Evolutionary conservation across 2,329 filamentous ascomycete genomes (phyloP).

Genomic region (Ciborinia camelliae): DNA sequence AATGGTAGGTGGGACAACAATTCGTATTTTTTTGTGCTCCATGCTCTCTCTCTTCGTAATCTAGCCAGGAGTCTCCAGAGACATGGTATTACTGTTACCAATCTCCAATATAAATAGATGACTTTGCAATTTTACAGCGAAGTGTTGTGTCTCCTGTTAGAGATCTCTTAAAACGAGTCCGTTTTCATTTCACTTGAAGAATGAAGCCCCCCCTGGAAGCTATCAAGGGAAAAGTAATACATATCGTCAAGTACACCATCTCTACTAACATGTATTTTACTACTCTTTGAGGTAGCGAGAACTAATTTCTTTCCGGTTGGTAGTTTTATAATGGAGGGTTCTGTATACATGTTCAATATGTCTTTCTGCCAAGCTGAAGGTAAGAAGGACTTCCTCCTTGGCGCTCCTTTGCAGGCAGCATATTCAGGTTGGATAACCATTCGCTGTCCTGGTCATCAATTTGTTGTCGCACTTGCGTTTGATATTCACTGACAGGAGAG

Average conservation of each 20-base stretch:
- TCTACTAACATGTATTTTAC: neutral
- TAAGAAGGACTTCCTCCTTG: neutral
- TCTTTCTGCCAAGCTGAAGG: neutral
- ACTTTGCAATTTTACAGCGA: too few relatives aligned
- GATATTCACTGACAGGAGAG: too few relatives aligned
- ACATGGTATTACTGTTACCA: too few relatives aligned
- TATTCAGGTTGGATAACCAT: neutral
- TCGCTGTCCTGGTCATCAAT: rapidly evolving
- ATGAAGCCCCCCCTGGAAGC: neutral
- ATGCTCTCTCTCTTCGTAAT: too few relatives aligned
- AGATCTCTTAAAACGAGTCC: too few relatives aligned
- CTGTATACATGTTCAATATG: neutral
- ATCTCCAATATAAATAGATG: too few relatives aligned
- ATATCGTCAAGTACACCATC: neutral
- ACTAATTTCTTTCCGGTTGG: neutral
- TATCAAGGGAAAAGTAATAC: too few relatives aligned
- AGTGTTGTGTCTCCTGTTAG: too few relatives aligned
- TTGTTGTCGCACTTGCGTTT: neutral
- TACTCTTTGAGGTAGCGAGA: neutral
- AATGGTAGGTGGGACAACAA: too few relatives aligned
- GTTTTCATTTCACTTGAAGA: neutral
- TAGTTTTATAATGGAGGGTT: neutral
- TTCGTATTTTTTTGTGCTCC: too few relatives aligned
- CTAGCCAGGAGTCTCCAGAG: too few relatives aligned
- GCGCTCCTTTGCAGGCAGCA: neutral